Evolutionary conservation across 1,284 basidiomycete genomes (phyloP).

Genomic region (Amylostereum areolatum): DNA sequence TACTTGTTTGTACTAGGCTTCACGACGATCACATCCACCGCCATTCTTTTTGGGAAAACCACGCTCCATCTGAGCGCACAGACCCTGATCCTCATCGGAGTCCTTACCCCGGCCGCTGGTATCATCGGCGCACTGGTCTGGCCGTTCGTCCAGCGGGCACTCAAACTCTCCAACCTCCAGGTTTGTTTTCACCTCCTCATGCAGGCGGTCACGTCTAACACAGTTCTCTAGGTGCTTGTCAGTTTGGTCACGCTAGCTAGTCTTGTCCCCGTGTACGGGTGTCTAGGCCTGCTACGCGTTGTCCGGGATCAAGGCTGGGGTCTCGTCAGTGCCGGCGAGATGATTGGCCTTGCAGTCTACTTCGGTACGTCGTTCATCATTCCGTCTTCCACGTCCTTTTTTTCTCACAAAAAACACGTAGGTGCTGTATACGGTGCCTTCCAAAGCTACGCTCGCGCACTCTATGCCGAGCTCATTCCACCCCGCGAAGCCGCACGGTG

Average conservation of each 20-base stretch:
- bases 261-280: slow-evolving; percentile 76
- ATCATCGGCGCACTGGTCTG: slow-evolving; percentile 72
- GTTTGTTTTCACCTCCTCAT: background rate
- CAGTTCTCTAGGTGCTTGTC: slow-evolving; percentile 46
- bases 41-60: slow-evolving; percentile 80
- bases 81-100: slow-evolving; percentile 65
- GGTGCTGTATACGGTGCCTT: slow-evolving; percentile 73
- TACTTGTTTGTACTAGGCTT: slow-evolving; percentile 42
- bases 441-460: slow-evolving; percentile 75
- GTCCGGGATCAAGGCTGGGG: slow-evolving; percentile 50
- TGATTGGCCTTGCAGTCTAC: slow-evolving; percentile 77
- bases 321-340: slow-evolving; percentile 72
- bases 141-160: slow-evolving; percentile 58
- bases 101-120: slow-evolving; percentile 62
- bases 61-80: slow-evolving; percentile 68
- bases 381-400: slow-evolving; percentile 7
- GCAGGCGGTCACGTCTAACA: too few species aligned
- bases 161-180: slow-evolving; percentile 57
- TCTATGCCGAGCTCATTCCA: slow-evolving; percentile 75
- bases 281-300: slow-evolving; percentile 66
- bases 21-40: slow-evolving; percentile 79
- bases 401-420: slow-evolving; percentile 17
- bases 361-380: slow-evolving; percentile 48
- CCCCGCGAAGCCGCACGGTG: slow-evolving; percentile 76
- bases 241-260: slow-evolving; percentile 62